phyloP scores from a whole-genome alignment of 2,329 filamentous ascomycete species.

The Lachnellula occidentalis region DNA sequence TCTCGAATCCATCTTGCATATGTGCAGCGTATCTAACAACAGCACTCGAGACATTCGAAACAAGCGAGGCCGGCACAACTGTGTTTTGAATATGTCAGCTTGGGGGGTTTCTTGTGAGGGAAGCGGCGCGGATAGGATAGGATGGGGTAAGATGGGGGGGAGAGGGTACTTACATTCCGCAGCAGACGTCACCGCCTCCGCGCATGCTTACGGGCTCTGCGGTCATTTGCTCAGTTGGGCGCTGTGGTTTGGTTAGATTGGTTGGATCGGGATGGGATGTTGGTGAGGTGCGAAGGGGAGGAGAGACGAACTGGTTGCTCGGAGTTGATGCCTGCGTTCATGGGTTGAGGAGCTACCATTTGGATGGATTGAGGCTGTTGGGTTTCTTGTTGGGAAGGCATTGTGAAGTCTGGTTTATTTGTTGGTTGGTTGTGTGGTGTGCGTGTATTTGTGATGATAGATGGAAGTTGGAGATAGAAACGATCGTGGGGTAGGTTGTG shows the following conservation, averaged over 20 bases:
- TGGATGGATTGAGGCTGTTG: constrained; percentile 26
- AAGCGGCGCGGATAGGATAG: too few species aligned
- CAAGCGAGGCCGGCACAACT: constrained; percentile 28
- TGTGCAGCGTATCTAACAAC: constrained; percentile 19
- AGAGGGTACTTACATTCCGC: constrained; percentile 23
- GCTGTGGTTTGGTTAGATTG: constrained; percentile 5
- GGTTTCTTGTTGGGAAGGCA: constrained; percentile 29
- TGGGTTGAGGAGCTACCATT: constrained; percentile 16
- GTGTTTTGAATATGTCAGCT: neutral
- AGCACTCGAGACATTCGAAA: constrained; percentile 29
- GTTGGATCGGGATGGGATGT: neutral
- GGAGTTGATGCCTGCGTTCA: constrained; percentile 8
- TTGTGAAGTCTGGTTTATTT: constrained; percentile 15
- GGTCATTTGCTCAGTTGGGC: constrained; percentile 25
- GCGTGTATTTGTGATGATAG: too few species aligned
- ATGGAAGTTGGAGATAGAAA: too few species aligned
- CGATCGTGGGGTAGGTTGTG: too few species aligned
- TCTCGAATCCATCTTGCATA: neutral
- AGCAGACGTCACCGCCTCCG: constrained; percentile 25
- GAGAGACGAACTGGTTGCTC: constrained; percentile 26
- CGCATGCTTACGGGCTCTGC: constrained; percentile 26
- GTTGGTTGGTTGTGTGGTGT: neutral
- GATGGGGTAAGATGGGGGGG: neutral
- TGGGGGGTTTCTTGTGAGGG: neutral
- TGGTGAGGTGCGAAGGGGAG: constrained; percentile 29